Evolutionary conservation across 2,329 filamentous ascomycete species (phyloP).

Genomic region (Sporothrix brasiliensis): DNA sequence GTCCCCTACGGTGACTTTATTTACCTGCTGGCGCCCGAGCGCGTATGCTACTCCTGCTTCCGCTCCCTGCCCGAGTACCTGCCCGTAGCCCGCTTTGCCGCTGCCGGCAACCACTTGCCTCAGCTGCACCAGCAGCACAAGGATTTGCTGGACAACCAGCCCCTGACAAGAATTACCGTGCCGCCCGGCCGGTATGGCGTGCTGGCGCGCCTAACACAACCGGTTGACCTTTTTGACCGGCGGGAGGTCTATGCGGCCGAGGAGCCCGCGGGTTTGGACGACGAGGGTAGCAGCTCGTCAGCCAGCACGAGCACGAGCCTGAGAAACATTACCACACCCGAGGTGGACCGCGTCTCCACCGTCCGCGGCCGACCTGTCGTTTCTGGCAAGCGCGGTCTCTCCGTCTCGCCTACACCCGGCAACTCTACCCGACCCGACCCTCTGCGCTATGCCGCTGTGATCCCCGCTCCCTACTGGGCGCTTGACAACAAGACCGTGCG

Average conservation of each 20-base stretch:
- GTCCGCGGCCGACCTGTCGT: constrained; percentile 2
- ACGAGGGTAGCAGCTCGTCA: not conserved
- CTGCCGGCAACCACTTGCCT: not conserved
- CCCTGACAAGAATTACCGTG: constrained; percentile 27
- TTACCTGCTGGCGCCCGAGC: constrained; percentile 35
- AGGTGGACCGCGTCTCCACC: not conserved
- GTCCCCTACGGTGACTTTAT: constrained; percentile 34
- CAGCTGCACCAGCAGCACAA: not conserved
- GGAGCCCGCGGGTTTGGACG: not conserved
- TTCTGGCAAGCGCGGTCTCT: constrained; percentile 3
- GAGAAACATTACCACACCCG: not conserved
- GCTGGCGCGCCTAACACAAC: constrained; percentile 31
- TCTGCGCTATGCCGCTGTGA: constrained; percentile 35
- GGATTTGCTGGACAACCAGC: constrained; percentile 6
- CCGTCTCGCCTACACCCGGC: not conserved
- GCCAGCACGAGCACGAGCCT: not conserved
- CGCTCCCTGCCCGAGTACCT: constrained; percentile 35
- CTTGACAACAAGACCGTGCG: not conserved
- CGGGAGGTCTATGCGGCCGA: constrained; percentile 26
- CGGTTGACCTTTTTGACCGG: constrained; percentile 33
- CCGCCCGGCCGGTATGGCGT: constrained; percentile 35
- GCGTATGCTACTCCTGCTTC: constrained; percentile 36
- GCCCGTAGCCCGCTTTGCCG: constrained; percentile 29
- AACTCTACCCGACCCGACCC: constrained; percentile 28
- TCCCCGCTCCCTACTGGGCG: constrained; percentile 35